Conservation (phyloP, 2,329 filamentous ascomycete species). For the Claviceps purpurea region DNA sequence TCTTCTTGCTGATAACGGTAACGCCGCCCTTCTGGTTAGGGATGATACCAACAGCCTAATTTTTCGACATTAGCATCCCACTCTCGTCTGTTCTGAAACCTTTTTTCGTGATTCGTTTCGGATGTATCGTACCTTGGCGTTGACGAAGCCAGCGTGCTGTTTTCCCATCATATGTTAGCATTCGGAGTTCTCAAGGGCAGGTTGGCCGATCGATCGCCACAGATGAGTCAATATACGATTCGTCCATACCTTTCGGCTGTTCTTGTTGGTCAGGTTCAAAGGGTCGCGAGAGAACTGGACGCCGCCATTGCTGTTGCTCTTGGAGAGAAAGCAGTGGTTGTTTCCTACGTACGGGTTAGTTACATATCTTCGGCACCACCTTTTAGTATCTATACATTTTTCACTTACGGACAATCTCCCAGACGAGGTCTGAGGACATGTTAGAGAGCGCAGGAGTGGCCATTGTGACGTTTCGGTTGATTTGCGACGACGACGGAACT, state of each 20-base stretch:
- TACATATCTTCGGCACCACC: neutral
- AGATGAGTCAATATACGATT: neutral
- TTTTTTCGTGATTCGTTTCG: neutral
- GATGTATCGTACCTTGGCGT: slow-evolving; percentile 60
- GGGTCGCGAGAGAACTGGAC: slow-evolving; percentile 88
- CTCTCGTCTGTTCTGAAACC: slow-evolving; percentile 1
- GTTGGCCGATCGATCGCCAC: neutral
- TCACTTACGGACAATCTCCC: slow-evolving; percentile 91
- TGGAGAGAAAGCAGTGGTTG: slow-evolving; percentile 85
- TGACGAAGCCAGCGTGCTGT: slow-evolving; percentile 84
- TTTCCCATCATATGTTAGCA: slow-evolving; percentile 19
- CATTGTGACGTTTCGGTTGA: slow-evolving; percentile 35
- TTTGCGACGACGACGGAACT: slow-evolving; percentile 13
- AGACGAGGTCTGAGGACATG: slow-evolving; percentile 83
- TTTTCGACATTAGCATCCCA: slow-evolving; percentile 11
- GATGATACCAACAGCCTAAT: slow-evolving; percentile 69
- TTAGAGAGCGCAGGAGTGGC: slow-evolving; percentile 46
- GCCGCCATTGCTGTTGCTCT: slow-evolving; percentile 68
- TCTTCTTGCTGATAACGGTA: slow-evolving; percentile 74
- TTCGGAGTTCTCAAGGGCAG: neutral
- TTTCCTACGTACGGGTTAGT: slow-evolving; percentile 40
- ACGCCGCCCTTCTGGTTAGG: slow-evolving; percentile 67
- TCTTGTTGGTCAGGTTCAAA: slow-evolving; percentile 83
- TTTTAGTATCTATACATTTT: neutral
- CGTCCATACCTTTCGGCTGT: slow-evolving; percentile 67